Base-by-base conservation (phyloP, 2,329 filamentous ascomycete genomes). In the Cyanodermella asteris region DNA sequence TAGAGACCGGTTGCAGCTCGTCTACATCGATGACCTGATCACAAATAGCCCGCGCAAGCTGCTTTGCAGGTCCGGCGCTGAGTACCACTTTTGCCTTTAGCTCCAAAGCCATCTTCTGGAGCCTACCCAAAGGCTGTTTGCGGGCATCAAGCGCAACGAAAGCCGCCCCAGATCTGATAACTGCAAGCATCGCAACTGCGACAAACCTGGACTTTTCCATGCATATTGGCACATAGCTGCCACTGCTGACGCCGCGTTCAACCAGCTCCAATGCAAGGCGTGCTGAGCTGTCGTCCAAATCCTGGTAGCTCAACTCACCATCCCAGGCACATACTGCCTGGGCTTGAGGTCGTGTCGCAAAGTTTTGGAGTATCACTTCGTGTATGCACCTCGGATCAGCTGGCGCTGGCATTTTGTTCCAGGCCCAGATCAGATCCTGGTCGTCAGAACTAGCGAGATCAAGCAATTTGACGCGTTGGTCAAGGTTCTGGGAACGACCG, bases 21-120 rank as follows among this genome's bases (percentile, higher is more conserved):
- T 22, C 5, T 4, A 18, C 15, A 18, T 29, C 25, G 6, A 32
- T 20, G n/a, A n/a, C n/a, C n/a, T n/a, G n/a, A n/a, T n/a, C n/a
- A n/a, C n/a, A n/a, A n/a, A n/a, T n/a, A n/a, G n/a, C n/a, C n/a
- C n/a, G n/a, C 7, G 16, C 19, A 4, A 27, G 5, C 4, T 27
- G 18, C 6, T 22, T 10, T 8, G 18, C 13, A n/a, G n/a, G n/a
- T 6, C 27, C 30, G n/a, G 31, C 13, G 5, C 25, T 13, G 7
- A 33, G 14, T 4, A 33, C 16, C 10, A 10, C 6, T 10, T n/a
- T 16, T 11, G 31, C 28, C 13, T 45, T 56, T 22, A 42, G 36
- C 0, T 48, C 64, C 16, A 51, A 59, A 16, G 39, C 52, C 6
- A 59, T 61, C 3, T 17, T 22, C 64, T 42, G 29, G 3, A 41